Base-by-base conservation (phyloP, 768 basidiomycete species). In the Suillus luteus region DNA sequence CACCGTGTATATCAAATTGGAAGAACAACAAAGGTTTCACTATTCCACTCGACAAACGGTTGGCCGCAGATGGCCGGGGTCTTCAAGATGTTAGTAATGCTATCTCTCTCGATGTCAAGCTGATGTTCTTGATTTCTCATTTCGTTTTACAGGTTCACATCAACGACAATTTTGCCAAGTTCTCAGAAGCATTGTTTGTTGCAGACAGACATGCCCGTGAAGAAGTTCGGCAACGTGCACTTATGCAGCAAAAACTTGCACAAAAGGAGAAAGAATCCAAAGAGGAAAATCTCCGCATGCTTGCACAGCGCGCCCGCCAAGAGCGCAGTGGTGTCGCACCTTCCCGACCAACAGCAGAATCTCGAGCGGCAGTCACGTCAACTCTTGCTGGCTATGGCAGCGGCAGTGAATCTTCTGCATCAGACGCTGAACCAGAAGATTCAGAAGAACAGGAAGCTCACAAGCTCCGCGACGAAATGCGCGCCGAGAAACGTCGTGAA, bases 1-100 rank as follows among this genome's bases (percentile, higher is more conserved):
- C 97, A 19, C 97, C 97, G 19, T 99, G 96, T 76, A 98, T 99
- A 65, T 96, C 94, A 33, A 99, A 99, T 78, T 99, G 97, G 97
- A 99, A 99, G 82, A 99, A 99, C 82, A 98, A 99, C 87, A 99
- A 99, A 79, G 97, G 97, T 85, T 99, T 96, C 76, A 99, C 97
- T 1, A 98, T 99, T 71, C 96, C 97, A 43, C 83, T 99, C 40
- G 97, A 99, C 74, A 99, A 99, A 80, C 92, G 96, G 67, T 81
- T 99, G 60, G 97, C 97, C 44, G 96, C 97, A 4, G 97, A 99
- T 76, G 96, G 96, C n/a, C 86, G 96, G 69, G 97, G 97, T 64
- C 83, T 99, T 40, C 97, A 99, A 77, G 97, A 99, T 75, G 96
- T 97, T 67, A 75, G 92, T 82, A 40, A 64, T 40, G 64, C 52